A percentile compares a stretch with the other conserved stretches of the same genome.
Conservation (phyloP, 352 stramenopile species). For the Globisporangium sylvaticum region DNA sequence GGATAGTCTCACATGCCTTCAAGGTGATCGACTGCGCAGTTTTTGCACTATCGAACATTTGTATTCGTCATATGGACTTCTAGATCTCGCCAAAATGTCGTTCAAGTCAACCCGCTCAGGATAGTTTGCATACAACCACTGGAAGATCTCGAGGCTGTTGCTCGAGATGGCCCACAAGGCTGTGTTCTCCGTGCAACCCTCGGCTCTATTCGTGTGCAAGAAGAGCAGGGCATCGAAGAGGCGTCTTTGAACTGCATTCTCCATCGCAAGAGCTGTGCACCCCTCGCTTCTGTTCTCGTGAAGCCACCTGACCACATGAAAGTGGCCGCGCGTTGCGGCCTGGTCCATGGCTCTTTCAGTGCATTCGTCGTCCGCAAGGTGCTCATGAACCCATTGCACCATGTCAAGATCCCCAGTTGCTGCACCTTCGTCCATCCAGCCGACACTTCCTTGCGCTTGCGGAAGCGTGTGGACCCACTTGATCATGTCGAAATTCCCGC, state of each 20-base stretch:
- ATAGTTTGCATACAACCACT: slow-evolving; percentile 1
- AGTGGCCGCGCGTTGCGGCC: neutral
- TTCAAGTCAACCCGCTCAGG: neutral
- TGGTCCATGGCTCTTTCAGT: neutral
- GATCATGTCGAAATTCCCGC: neutral
- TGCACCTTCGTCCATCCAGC: neutral
- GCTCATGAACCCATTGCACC: neutral
- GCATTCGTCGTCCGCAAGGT: neutral
- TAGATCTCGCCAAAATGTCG: neutral
- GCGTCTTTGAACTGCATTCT: neutral
- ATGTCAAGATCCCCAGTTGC: neutral
- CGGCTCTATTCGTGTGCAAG: slow-evolving; percentile 1
- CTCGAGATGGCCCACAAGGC: neutral
- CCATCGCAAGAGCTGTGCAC: neutral
- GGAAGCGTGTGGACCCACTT: neutral
- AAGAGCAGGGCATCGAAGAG: neutral
- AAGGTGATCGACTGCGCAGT: neutral
- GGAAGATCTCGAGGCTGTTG: slow-evolving; percentile 1
- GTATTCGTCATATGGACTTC: neutral
- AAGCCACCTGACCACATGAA: neutral
- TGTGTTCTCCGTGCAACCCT: neutral
- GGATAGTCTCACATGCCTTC: neutral
- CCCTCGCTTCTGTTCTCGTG: neutral
- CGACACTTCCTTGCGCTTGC: neutral
- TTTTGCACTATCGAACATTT: neutral